Conservation (phyloP, 352 stramenopile genomes). For the Phytophthora ohioensis region DNA sequence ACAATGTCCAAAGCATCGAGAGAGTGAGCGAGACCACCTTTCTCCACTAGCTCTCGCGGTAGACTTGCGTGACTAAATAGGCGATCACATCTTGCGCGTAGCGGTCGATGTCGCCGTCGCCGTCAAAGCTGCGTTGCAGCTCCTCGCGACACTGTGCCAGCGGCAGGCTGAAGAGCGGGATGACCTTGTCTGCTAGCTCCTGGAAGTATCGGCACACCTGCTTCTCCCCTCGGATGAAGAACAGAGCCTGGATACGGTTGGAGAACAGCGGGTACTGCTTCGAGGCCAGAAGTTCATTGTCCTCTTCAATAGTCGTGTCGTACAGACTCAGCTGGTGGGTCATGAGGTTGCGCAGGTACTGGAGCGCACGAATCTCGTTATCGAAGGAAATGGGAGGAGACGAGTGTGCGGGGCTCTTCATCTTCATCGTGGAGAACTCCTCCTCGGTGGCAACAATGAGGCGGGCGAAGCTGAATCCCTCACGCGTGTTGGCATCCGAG, state of each 20-base stretch:
- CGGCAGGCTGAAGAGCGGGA: slow-evolving; percentile 84
- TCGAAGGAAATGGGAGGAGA: slow-evolving; percentile 86
- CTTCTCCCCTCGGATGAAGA: slow-evolving; percentile 92
- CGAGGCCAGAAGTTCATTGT: slow-evolving; percentile 83
- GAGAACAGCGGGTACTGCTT: slow-evolving; percentile 86
- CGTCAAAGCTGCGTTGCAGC: slow-evolving; percentile 78
- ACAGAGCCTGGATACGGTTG: slow-evolving; percentile 89
- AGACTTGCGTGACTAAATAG: slow-evolving; percentile 89
- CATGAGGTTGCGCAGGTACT: slow-evolving; percentile 81
- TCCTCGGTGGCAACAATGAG: slow-evolving; percentile 86
- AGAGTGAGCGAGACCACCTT: slow-evolving; percentile 19
- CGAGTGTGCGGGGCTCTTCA: slow-evolving; percentile 78
- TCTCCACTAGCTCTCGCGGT: slow-evolving; percentile 72
- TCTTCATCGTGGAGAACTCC: slow-evolving; percentile 89
- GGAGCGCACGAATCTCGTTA: slow-evolving; percentile 84
- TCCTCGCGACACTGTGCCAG: slow-evolving; percentile 73
- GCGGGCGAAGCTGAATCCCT: slow-evolving; percentile 87
- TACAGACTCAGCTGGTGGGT: slow-evolving; percentile 85
- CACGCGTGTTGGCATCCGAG: slow-evolving; percentile 86
- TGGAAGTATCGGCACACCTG: slow-evolving; percentile 88
- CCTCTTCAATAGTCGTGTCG: slow-evolving; percentile 88
- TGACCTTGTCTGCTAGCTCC: slow-evolving; percentile 82
- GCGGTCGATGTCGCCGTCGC: slow-evolving; percentile 83
- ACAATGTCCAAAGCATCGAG: slow-evolving; percentile 34
- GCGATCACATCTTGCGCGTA: slow-evolving; percentile 90